Evolutionary conservation across 1,284 basidiomycete species (phyloP).

Genomic region (Tilletia walkeri): DNA sequence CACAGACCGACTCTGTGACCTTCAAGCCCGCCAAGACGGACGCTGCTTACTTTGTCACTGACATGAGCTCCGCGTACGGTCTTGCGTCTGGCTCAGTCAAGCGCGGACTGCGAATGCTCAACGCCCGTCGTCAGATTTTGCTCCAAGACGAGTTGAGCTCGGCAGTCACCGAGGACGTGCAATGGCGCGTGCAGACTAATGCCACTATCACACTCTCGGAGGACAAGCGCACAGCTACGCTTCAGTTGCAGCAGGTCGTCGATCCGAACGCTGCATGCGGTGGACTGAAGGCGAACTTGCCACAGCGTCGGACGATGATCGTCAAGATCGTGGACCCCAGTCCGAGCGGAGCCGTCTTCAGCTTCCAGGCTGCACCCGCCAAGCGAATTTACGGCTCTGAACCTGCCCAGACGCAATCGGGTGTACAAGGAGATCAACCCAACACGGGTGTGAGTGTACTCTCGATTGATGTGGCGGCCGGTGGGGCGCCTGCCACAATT

Average conservation of each 20-base stretch:
- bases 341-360: slow-evolving; percentile 18
- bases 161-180: slow-evolving; percentile 57
- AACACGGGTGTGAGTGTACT: slow-evolving; percentile 80
- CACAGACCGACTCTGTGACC: slow-evolving; percentile 71
- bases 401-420: slow-evolving; percentile 63
- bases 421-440: slow-evolving; percentile 64
- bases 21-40: slow-evolving; percentile 66
- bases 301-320: slow-evolving; percentile 56
- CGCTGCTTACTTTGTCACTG: slow-evolving; percentile 77
- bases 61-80: slow-evolving; percentile 78
- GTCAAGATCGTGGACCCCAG: slow-evolving; percentile 61
- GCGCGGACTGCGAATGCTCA: slow-evolving; percentile 84
- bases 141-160: slow-evolving; percentile 58
- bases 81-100: slow-evolving; percentile 65
- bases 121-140: slow-evolving; percentile 84
- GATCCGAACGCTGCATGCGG: slow-evolving; percentile 63
- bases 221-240: slow-evolving; percentile 63
- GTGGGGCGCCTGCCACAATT: slow-evolving; percentile 62
- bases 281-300: slow-evolving; percentile 25
- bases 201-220: slow-evolving; percentile 60
- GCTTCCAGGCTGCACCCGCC: slow-evolving; percentile 54
- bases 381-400: slow-evolving; percentile 69
- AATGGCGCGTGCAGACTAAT: slow-evolving; percentile 97
- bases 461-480: slow-evolving; percentile 64
- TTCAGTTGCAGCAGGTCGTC: slow-evolving; percentile 64